phyloP scores from a whole-genome alignment of 306 rosid genomes.

The Quercus gilva region DNA sequence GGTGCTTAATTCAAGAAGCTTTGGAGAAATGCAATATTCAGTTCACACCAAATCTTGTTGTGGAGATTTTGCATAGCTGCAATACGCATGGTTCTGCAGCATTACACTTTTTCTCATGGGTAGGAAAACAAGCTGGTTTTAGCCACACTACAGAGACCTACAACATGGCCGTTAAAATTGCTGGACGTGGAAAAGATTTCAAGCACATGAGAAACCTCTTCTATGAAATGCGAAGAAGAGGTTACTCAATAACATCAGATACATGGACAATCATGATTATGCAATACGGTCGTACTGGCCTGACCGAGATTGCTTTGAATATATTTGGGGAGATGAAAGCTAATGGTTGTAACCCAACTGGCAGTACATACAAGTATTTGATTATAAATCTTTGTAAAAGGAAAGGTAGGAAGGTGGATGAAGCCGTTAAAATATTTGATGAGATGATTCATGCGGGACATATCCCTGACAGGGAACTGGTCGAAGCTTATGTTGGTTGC shows the following conservation, averaged over 20 bases:
- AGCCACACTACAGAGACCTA: constrained; percentile 68
- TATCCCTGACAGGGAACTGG: constrained; percentile 72
- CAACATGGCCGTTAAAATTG: constrained; percentile 81
- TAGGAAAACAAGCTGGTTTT: constrained; percentile 58
- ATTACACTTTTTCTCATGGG: constrained; percentile 75
- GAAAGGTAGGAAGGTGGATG: constrained; percentile 79
- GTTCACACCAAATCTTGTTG: constrained; percentile 69
- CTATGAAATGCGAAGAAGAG: constrained; percentile 80
- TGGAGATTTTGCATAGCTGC: constrained; percentile 49
- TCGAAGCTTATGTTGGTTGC: constrained; percentile 66
- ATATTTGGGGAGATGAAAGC: constrained; percentile 73
- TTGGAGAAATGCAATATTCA: constrained; percentile 49
- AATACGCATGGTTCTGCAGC: constrained; percentile 43
- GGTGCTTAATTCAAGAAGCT: constrained; percentile 51
- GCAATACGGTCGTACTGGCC: constrained; percentile 85
- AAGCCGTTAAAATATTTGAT: constrained; percentile 50
- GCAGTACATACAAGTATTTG: constrained; percentile 77
- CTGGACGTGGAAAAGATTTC: constrained; percentile 86
- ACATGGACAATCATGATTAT: constrained; percentile 95
- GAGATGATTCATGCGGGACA: constrained; percentile 59
- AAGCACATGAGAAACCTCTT: constrained; percentile 82
- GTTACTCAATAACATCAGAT: constrained; percentile 52
- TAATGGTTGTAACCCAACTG: constrained; percentile 47
- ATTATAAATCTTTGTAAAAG: constrained; percentile 62
- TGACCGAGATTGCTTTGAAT: constrained; percentile 70